Conservation (phyloP, 2,329 filamentous ascomycete genomes). For the Fusarium abutilonis region DNA sequence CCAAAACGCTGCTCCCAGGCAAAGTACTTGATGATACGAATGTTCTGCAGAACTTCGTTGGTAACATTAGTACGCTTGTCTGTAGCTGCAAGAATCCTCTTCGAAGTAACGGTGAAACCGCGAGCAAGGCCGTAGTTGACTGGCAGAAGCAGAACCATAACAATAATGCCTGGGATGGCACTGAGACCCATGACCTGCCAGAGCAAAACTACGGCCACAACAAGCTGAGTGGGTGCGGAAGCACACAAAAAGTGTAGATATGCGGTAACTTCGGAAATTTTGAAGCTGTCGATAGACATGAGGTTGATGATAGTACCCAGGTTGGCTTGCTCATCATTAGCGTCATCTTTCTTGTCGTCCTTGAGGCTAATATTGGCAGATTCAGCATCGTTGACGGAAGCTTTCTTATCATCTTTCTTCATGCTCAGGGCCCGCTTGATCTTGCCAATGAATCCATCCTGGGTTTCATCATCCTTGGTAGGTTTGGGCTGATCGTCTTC, state of each 20-base stretch:
- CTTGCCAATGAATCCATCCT: conserved; percentile 57
- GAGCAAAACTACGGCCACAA: conserved; percentile 81
- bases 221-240: conserved; percentile 86
- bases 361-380: conserved; percentile 50
- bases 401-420: conserved; percentile 63
- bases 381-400: conserved; percentile 49
- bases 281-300: conserved; percentile 99
- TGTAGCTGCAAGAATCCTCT: conserved; percentile 89
- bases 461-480: conserved; percentile 47
- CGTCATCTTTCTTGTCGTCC: conserved; percentile 49
- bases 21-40: conserved; percentile 99
- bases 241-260: conserved; percentile 98
- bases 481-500: conserved; percentile 54
- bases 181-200: conserved; percentile 92
- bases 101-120: conserved; percentile 86
- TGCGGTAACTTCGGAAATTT: conserved; percentile 92
- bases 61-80: conserved; percentile 96
- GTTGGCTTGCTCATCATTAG: conserved; percentile 79
- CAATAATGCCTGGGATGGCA: conserved; percentile 89
- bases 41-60: conserved; percentile 96
- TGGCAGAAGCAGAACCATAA: conserved; percentile 89
- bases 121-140: conserved; percentile 90
- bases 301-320: conserved; percentile 99
- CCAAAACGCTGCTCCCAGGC: conserved; percentile 96
- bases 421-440: conserved; percentile 69